phyloP scores from a whole-genome alignment of 2,329 filamentous ascomycete genomes.

The Canariomyces notabilis region DNA sequence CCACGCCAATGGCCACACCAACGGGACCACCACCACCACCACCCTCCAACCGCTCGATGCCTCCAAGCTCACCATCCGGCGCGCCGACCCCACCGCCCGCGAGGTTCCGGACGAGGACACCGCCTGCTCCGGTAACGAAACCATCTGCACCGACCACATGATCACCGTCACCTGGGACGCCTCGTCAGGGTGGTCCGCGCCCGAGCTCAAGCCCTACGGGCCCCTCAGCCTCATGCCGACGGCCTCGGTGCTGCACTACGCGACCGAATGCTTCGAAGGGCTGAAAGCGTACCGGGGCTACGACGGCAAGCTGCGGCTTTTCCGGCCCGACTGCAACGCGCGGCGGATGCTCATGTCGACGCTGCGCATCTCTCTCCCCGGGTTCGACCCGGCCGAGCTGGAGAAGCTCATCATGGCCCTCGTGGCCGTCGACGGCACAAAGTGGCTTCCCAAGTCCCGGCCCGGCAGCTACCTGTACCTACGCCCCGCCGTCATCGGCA shows the following conservation, averaged over 20 bases:
- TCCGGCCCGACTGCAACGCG: slow-evolving; percentile 71
- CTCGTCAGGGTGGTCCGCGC: slow-evolving; percentile 64
- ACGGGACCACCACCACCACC: slow-evolving; percentile 26
- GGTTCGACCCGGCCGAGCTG: slow-evolving; percentile 65
- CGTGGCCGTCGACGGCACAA: slow-evolving; percentile 65
- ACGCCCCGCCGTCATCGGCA: slow-evolving; percentile 81
- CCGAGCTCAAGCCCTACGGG: slow-evolving; percentile 71
- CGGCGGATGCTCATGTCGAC: slow-evolving; percentile 57
- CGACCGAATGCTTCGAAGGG: slow-evolving; percentile 87
- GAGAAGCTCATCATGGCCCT: slow-evolving; percentile 69
- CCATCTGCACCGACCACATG: slow-evolving; percentile 82
- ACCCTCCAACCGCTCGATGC: slow-evolving; percentile 47
- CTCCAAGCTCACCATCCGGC: slow-evolving; percentile 54
- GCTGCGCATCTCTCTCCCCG: slow-evolving; percentile 66
- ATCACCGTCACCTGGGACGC: slow-evolving; percentile 65
- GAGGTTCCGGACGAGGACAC: slow-evolving; percentile 47
- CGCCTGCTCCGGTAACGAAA: slow-evolving; percentile 45
- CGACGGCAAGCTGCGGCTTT: slow-evolving; percentile 69
- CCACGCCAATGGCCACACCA: slow-evolving; percentile 12
- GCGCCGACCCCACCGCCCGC: slow-evolving; percentile 44
- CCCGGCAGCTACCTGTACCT: slow-evolving; percentile 75
- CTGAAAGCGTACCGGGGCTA: slow-evolving; percentile 75
- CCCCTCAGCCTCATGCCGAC: slow-evolving; percentile 75
- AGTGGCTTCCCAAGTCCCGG: slow-evolving; percentile 70
- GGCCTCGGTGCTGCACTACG: slow-evolving; percentile 79